Evolutionary conservation across 306 rosid genomes (phyloP).

Genomic region (Prunus kanzakura): DNA sequence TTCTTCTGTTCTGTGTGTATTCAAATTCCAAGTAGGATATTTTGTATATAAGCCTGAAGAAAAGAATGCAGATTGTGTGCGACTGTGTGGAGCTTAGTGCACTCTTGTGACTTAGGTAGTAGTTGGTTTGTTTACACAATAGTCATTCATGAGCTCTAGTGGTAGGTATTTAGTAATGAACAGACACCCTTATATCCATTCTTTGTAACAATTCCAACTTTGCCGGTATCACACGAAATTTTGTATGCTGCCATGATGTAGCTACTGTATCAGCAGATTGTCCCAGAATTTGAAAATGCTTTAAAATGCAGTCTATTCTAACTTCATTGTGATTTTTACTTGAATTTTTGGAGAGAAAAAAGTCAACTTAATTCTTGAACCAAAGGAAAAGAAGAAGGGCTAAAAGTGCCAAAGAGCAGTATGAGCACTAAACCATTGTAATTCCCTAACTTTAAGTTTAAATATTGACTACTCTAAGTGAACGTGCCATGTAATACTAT

Average conservation of each 20-base stretch:
- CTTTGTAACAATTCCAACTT: not conserved
- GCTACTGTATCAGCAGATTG: not conserved
- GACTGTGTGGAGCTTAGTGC: too few relatives aligned
- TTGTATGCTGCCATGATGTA: not conserved
- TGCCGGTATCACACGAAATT: not conserved
- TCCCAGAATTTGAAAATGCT: not conserved
- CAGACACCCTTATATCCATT: not conserved
- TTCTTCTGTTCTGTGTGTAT: not conserved
- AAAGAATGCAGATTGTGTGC: too few relatives aligned
- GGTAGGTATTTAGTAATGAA: not conserved
- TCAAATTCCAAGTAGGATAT: not conserved
- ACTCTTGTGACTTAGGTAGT: not conserved
- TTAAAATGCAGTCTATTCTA: not conserved
- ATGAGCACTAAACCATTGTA: not conserved
- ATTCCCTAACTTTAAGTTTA: not conserved
- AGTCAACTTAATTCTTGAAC: not conserved
- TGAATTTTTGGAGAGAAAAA: not conserved
- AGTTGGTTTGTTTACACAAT: not conserved
- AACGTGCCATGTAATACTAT: not conserved
- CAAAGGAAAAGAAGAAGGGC: not conserved
- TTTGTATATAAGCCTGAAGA: too few relatives aligned
- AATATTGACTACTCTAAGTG: not conserved
- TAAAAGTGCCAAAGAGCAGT: not conserved
- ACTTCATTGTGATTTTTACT: not conserved
- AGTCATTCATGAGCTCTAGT: not conserved